These are phyloP conservation scores for Colletotrichum sp. DNA, from an alignment of 2,329 filamentous ascomycete species.

Conservation along the genomic window DNA sequence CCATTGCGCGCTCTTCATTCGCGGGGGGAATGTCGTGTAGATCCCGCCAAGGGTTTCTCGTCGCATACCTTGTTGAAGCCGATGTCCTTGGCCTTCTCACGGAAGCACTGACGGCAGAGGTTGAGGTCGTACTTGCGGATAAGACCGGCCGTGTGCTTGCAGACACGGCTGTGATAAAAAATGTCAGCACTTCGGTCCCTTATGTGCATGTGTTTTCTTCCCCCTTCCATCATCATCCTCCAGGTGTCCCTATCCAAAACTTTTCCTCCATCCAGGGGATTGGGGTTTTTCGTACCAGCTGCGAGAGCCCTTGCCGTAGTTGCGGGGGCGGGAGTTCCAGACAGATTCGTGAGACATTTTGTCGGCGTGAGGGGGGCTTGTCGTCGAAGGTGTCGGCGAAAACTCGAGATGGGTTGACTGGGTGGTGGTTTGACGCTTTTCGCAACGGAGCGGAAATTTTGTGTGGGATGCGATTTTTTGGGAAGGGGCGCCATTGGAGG, in stretches of 20 bases:
- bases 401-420: conserved; percentile 20
- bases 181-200: conserved; percentile 32
- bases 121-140: conserved; percentile 99
- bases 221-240: not conserved
- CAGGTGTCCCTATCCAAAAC: not conserved
- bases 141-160: conserved; percentile 96
- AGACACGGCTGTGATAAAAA: conserved; percentile 59
- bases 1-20: conserved; percentile 18
- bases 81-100: conserved; percentile 75
- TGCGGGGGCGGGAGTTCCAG: conserved; percentile 98
- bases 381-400: conserved; percentile 16
- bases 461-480: conserved; percentile 18
- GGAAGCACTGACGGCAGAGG: conserved; percentile 82
- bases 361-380: conserved; percentile 41
- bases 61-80: conserved; percentile 71
- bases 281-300: conserved; percentile 74
- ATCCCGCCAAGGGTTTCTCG: conserved; percentile 25
- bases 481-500: conserved; percentile 31
- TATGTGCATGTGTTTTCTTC: not conserved
- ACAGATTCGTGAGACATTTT: conserved; percentile 86
- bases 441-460: conserved; percentile 18
- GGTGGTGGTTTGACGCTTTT: conserved; percentile 4
- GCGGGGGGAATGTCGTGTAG: not conserved
- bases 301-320: conserved; percentile 95
- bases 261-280: not conserved